Conservation (phyloP, 495 filamentous ascomycete genomes). For the Ascobolus immersus region DNA sequence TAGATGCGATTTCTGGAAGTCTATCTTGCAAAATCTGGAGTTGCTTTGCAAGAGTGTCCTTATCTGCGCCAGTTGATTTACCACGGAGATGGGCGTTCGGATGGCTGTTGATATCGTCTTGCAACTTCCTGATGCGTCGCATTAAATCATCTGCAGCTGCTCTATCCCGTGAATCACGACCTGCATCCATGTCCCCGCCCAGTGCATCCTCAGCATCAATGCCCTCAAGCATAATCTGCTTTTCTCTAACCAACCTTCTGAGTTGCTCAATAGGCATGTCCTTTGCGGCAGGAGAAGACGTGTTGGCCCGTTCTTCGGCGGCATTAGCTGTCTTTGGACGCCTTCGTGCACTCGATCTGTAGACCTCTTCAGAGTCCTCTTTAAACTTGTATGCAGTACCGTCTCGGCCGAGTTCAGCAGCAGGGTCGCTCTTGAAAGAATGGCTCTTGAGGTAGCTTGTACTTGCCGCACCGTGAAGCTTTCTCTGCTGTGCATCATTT, state of each 20-base stretch:
- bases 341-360: conserved; percentile 78
- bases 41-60: conserved; percentile 61
- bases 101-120: conserved; percentile 88
- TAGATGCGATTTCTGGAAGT: conserved; percentile 72
- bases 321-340: conserved; percentile 45
- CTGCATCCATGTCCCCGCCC: conserved; percentile 69
- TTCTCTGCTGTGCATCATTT: conserved; percentile 70
- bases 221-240: conserved; percentile 84
- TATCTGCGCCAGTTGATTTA: conserved; percentile 64
- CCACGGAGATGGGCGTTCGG: conserved; percentile 50
- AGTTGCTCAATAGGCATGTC: conserved; percentile 71
- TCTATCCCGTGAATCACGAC: conserved; percentile 67
- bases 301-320: conserved; percentile 26
- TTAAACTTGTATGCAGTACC: conserved; percentile 94
- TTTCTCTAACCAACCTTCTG: conserved; percentile 79
- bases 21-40: conserved; percentile 70
- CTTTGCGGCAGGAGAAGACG: conserved; percentile 46
- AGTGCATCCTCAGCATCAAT: conserved; percentile 93
- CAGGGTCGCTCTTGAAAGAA: conserved; percentile 45
- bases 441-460: conserved; percentile 91
- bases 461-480: conserved; percentile 81
- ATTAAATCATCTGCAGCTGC: conserved; percentile 88
- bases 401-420: conserved; percentile 47
- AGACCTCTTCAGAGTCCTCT: conserved; percentile 58
- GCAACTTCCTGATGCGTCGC: conserved; percentile 69